Percentiles rank a stretch among this genome's conserved stretches.
phyloP scores from a whole-genome alignment of 176 grass and related monocot species.

The Cenchrus americanus region DNA sequence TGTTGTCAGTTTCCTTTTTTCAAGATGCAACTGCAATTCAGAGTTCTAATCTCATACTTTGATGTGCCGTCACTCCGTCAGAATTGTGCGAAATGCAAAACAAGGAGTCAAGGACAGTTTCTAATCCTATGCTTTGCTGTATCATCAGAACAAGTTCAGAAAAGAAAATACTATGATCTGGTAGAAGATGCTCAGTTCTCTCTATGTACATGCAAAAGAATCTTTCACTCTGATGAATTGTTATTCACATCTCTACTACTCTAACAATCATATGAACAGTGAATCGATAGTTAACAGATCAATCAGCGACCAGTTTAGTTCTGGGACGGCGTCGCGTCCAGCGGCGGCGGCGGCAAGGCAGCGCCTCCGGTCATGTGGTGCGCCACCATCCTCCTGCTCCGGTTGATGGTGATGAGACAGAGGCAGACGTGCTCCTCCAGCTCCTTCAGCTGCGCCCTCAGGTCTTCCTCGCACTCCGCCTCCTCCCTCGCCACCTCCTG shows the following conservation, averaged over 20 bases:
- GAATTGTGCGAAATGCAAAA: too few relatives aligned
- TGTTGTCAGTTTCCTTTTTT: too few relatives aligned
- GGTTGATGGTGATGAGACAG: conserved; percentile 89
- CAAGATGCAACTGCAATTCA: too few relatives aligned
- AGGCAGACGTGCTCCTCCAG: conserved; percentile 85
- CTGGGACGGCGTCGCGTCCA: background rate
- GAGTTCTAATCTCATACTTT: background rate
- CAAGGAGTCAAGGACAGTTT: too few relatives aligned
- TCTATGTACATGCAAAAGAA: conserved; percentile 5
- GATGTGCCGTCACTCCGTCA: background rate
- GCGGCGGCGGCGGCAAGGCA: background rate
- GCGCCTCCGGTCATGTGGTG: conserved; percentile 44
- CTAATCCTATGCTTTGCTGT: too few relatives aligned
- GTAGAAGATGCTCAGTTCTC: background rate
- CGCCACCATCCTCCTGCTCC: conserved; percentile 68
- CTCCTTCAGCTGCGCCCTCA: conserved; percentile 70
- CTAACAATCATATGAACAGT: background rate
- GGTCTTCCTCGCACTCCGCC: conserved; percentile 55
- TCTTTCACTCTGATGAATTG: background rate
- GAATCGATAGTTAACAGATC: background rate
- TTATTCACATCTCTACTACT: background rate
- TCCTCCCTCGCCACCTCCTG: conserved; percentile 62
- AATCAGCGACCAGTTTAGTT: background rate
- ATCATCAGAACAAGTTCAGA: background rate
- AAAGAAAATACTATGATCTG: background rate